Conservation (phyloP, 352 stramenopile species). For the Globisporangium cylindrosporum region DNA sequence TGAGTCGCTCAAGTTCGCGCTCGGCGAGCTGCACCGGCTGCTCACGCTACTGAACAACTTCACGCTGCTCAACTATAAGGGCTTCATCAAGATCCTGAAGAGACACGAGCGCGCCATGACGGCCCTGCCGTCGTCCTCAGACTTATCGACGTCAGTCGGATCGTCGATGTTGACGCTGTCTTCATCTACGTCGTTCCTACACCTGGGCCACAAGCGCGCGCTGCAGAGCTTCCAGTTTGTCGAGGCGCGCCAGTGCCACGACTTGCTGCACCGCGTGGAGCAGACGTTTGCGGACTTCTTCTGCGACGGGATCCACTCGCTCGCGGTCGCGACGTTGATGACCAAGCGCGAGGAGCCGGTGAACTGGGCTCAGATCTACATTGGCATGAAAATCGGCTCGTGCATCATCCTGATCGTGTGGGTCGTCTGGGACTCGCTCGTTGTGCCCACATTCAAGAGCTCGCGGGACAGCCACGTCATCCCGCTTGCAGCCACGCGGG, state of each 20-base stretch:
- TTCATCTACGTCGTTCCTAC: slow-evolving; percentile 33
- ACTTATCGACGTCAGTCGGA: not conserved
- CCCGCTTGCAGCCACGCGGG: slow-evolving; percentile 67
- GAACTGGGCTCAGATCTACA: slow-evolving; percentile 82
- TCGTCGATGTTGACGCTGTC: slow-evolving; percentile 38
- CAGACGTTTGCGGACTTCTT: slow-evolving; percentile 71
- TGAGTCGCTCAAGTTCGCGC: slow-evolving; percentile 91
- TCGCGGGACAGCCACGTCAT: slow-evolving; percentile 70
- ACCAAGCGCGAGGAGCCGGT: slow-evolving; percentile 72
- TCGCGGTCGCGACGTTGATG: slow-evolving; percentile 77
- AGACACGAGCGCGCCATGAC: slow-evolving; percentile 87
- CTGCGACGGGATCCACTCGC: slow-evolving; percentile 62
- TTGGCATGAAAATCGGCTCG: slow-evolving; percentile 80
- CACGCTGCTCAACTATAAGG: slow-evolving; percentile 97
- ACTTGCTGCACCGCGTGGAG: slow-evolving; percentile 57
- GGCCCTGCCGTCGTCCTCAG: not conserved
- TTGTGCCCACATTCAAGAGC: slow-evolving; percentile 71
- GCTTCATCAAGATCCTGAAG: slow-evolving; percentile 97
- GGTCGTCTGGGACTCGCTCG: slow-evolving; percentile 95
- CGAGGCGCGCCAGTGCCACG: slow-evolving; percentile 41
- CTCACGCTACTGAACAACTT: slow-evolving; percentile 96
- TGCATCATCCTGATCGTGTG: slow-evolving; percentile 85
- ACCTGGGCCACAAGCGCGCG: slow-evolving; percentile 37
- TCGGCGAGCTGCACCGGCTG: slow-evolving; percentile 92
- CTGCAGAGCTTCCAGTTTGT: slow-evolving; percentile 63